phyloP scores from a whole-genome alignment of 108 stramenopile species.

The Bacterosira constricta region DNA sequence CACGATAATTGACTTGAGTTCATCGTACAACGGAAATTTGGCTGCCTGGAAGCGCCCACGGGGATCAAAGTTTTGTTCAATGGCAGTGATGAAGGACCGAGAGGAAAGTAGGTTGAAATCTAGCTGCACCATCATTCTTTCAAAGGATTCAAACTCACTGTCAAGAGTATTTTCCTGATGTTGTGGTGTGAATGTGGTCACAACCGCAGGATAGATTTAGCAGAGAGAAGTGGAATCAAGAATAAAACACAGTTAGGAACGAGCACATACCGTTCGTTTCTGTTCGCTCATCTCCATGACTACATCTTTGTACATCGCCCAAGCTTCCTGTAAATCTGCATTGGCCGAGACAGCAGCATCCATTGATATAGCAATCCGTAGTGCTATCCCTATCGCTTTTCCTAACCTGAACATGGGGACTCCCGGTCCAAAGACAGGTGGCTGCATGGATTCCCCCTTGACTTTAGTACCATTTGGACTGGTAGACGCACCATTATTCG shows the following conservation, averaged over 20 bases:
- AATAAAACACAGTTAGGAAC: neutral
- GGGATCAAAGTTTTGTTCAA: constrained; percentile 67
- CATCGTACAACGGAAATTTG: constrained; percentile 33
- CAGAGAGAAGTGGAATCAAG: neutral
- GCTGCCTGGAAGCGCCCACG: constrained; percentile 30
- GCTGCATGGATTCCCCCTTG: constrained; percentile 13
- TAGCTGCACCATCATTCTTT: constrained; percentile 52
- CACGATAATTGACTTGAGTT: constrained; percentile 34
- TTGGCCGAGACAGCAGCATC: constrained; percentile 49
- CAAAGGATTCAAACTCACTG: constrained; percentile 48
- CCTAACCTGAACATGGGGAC: constrained; percentile 33
- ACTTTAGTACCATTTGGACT: neutral
- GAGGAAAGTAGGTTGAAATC: constrained; percentile 52
- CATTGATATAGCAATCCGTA: constrained; percentile 48
- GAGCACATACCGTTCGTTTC: constrained; percentile 27
- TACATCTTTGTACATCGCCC: constrained; percentile 57
- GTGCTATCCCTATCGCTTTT: constrained; percentile 38
- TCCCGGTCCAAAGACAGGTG: constrained; percentile 28
- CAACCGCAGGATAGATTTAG: neutral
- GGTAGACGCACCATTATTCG: neutral
- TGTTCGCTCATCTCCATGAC: constrained; percentile 50
- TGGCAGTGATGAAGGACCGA: constrained; percentile 43
- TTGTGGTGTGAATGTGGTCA: neutral
- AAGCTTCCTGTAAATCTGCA: constrained; percentile 52
- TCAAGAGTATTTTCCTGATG: constrained; percentile 18